Base-by-base conservation (phyloP, 352 stramenopile species). In the Globisporangium spiculum region DNA sequence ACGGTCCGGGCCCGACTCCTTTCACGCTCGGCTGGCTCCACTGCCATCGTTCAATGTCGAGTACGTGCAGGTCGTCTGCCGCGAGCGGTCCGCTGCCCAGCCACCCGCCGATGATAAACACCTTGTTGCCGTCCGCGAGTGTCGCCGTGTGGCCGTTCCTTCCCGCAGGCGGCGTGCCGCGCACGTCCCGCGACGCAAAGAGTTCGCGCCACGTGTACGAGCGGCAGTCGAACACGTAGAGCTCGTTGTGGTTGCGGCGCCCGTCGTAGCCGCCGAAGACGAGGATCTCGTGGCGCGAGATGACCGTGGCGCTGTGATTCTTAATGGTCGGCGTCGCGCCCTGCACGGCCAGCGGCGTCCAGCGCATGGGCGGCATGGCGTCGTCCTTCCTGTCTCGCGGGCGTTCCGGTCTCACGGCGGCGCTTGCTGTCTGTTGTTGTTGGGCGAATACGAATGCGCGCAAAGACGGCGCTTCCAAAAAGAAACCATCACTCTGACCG, bases 251-350 rank as follows among this genome's bases (percentile, higher is more conserved):
- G 81, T 99, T 99, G 57, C 90, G 78, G 6, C 94, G 79, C 0
- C 95, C 95, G 72, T 99, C 96, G 77, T 99, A 99, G 50, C 96
- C 96, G 66, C 96, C 96, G 67, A 99, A 99, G 14, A 97, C 74
- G 32, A 92, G 73, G 62, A 92, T 68, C 68, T 92, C 77, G 55
- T 79, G 75, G 6, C 64, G 27, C 3, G 79, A 89, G 44, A 93
- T 77, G 30, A 78, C 75, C 20, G 80, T 92, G 46, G 84, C 86
- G 27, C 87, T 93, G 81, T 96, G 89, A 69, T 95, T 96, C 81
- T 96, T 96, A 69, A 95, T 87, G 34, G 84, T 84, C n/a, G 86
- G 86, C 63, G 80, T 75, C 50, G 68, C 68, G 65, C 71, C 75
- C 36, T 78, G 69, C 20, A 81, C 75, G 16, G 70, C 61, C 50